Evolutionary conservation across 352 stramenopile species (phyloP).

Genomic region (Globisporangium heterothallicum): DNA sequence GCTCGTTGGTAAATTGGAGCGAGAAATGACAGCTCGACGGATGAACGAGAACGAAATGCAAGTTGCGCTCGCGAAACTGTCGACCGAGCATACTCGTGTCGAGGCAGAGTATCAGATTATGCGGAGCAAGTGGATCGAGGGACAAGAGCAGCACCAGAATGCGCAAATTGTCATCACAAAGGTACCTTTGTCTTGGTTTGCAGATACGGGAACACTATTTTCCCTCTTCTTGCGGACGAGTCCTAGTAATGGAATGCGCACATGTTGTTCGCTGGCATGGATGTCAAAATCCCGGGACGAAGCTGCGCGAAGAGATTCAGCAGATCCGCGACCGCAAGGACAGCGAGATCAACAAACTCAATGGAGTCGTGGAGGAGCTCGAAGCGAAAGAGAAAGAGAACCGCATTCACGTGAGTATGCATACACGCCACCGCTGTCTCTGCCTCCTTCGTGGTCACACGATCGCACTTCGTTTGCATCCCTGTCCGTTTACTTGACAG

Average conservation of each 20-base stretch:
- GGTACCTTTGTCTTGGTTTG: background rate
- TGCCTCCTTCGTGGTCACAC: no score
- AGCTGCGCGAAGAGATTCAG: constrained; percentile 8
- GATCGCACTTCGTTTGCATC: background rate
- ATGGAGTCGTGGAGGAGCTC: background rate
- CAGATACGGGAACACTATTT: no score
- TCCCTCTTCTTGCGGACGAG: no score
- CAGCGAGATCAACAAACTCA: constrained; percentile 5
- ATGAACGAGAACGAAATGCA: constrained; percentile 30
- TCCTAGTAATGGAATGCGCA: no score
- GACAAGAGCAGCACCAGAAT: constrained; percentile 8
- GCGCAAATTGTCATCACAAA: background rate
- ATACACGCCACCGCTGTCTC: no score
- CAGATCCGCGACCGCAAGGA: constrained; percentile 17
- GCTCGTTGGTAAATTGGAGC: constrained; percentile 27
- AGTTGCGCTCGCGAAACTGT: constrained; percentile 31
- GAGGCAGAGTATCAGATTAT: constrained; percentile 27
- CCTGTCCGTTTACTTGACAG: constrained; percentile 1
- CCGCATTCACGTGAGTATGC: constrained; percentile 3
- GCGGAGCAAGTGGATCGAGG: constrained; percentile 13
- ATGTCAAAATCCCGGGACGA: no score
- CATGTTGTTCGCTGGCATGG: no score
- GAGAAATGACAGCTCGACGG: constrained; percentile 19
- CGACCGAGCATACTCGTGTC: constrained; percentile 35
- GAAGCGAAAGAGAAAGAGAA: constrained; percentile 1